These are phyloP conservation scores for Chrysanthemum seticuspe DNA, from an alignment of 129 eudicot genomes.

Conservation along the genomic window DNA sequence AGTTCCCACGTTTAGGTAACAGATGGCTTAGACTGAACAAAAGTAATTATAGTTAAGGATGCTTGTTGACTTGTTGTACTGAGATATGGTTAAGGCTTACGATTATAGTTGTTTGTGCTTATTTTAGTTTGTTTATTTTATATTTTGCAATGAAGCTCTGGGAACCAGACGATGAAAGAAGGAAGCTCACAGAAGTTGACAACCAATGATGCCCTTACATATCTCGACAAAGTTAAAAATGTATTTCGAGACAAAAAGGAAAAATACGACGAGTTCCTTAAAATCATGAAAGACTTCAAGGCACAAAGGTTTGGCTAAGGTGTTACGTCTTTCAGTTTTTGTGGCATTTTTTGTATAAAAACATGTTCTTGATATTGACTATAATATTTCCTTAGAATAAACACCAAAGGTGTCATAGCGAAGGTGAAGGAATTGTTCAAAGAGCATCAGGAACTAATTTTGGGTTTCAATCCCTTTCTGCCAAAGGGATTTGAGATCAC, in stretches of 20 bases:
- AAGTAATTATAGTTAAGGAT: not conserved
- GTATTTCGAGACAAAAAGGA: constrained; percentile 73
- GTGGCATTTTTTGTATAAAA: constrained; percentile 15
- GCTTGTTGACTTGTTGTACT: constrained; percentile 4
- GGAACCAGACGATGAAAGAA: constrained; percentile 58
- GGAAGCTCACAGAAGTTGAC: constrained; percentile 59
- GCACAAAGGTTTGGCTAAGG: constrained; percentile 62
- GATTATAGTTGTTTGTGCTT: not conserved
- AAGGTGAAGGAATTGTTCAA: constrained; percentile 82
- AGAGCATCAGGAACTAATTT: constrained; percentile 71
- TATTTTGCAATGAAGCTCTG: constrained; percentile 50
- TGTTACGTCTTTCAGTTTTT: constrained; percentile 20
- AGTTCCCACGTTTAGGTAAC: not conserved
- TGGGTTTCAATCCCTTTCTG: constrained; percentile 91
- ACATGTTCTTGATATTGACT: constrained; percentile 25
- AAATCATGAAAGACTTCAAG: constrained; percentile 92
- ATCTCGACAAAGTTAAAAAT: constrained; percentile 79
- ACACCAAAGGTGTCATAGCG: constrained; percentile 74
- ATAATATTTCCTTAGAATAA: constrained; percentile 49
- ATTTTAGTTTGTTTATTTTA: not conserved
- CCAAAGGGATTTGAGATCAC: constrained; percentile 81
- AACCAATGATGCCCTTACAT: constrained; percentile 74
- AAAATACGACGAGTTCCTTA: constrained; percentile 82
- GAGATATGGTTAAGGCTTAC: constrained; percentile 7
- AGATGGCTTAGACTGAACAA: constrained; percentile 14